Evolutionary conservation across 192 early-diverging fungal species (phyloP), one percentile per base, ranked within the genome.

Genomic region (Coemansia sp.): DNA sequence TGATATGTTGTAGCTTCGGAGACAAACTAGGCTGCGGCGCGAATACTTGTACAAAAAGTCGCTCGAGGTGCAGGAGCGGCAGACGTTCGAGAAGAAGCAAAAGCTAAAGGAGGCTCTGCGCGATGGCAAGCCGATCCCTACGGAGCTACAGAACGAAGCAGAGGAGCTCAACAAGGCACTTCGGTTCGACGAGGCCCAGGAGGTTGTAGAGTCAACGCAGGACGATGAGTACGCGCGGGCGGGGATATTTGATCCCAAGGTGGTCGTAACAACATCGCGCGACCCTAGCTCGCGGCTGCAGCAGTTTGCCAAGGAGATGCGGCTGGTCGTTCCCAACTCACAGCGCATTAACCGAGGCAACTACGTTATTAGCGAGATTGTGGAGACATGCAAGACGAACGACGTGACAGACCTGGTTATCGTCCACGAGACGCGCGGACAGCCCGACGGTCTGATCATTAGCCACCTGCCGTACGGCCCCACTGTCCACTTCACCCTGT

Each of bases 41-140:
- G 97, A 99, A 84, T 99, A 95, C 65, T 87, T 99, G 34, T 98
- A 97, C 88, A 89, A 89, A 76, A 99, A 99, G 85, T 91, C 95
- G 11, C 85, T 97, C 7, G 97, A 99, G 85, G 82, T 90, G 35
- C 93, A 96, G 75, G 95, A 99, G 43, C 86, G 86, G 68, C 87
- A 88, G 66, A 95, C 94, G 56, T 94, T 90, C 73, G 97, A 99
- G 56, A 85, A 91, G 64, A 98, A 97, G 85, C 94, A 96, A 78
- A 77, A 89, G 70, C 87, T 99, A 59, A 94, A 95, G 79, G 90
- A 94, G 39, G 94, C 97, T 1, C 84, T 99, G 70, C 75, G 71
- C 89, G 95, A 93, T 42, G 95, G 95, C 61, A 91, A 91, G 67
- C 87, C 88, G 38, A 84, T 99, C 26, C 92, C 97, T 4, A 88